phyloP scores from a whole-genome alignment of 352 stramenopile species.

The Globisporangium polare region DNA sequence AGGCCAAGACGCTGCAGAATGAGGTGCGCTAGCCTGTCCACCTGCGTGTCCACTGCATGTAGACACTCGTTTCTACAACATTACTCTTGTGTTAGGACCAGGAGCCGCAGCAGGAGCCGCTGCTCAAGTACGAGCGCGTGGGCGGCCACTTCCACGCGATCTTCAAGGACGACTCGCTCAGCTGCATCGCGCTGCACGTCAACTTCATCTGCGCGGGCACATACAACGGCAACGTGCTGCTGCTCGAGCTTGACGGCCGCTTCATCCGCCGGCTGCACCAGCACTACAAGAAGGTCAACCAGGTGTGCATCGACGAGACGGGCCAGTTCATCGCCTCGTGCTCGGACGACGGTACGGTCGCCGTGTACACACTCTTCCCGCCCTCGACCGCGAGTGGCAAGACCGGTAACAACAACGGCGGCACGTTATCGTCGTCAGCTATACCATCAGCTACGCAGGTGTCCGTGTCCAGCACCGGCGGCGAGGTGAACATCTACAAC shows the following conservation, averaged over 20 bases:
- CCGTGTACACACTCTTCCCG: slow-evolving; percentile 71
- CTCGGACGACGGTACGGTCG: slow-evolving; percentile 82
- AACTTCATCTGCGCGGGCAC: slow-evolving; percentile 76
- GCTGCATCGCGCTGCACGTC: slow-evolving; percentile 76
- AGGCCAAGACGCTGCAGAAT: slow-evolving; percentile 5
- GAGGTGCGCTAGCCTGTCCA: not conserved
- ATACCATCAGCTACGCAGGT: slow-evolving; percentile 22
- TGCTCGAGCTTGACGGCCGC: slow-evolving; percentile 68
- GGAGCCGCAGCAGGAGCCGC: slow-evolving; percentile 41
- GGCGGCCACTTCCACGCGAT: slow-evolving; percentile 81
- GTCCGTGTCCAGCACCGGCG: slow-evolving; percentile 59
- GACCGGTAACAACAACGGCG: slow-evolving; percentile 12
- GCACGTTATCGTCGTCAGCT: not conserved
- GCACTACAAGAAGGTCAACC: slow-evolving; percentile 87
- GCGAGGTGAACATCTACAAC: slow-evolving; percentile 88
- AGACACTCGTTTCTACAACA: not conserved
- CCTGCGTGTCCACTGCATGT: not conserved
- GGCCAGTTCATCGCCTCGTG: slow-evolving; percentile 82
- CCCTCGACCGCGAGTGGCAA: slow-evolving; percentile 19
- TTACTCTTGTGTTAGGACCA: not conserved
- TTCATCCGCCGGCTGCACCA: slow-evolving; percentile 82
- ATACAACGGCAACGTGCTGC: slow-evolving; percentile 76
- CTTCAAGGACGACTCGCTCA: slow-evolving; percentile 85
- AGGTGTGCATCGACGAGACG: slow-evolving; percentile 82
- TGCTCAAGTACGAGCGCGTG: slow-evolving; percentile 88